Evolutionary conservation across 495 filamentous ascomycete species (phyloP), one percentile per base, ranked within the genome.

Genomic region (Annulohypoxylon stygium): DNA sequence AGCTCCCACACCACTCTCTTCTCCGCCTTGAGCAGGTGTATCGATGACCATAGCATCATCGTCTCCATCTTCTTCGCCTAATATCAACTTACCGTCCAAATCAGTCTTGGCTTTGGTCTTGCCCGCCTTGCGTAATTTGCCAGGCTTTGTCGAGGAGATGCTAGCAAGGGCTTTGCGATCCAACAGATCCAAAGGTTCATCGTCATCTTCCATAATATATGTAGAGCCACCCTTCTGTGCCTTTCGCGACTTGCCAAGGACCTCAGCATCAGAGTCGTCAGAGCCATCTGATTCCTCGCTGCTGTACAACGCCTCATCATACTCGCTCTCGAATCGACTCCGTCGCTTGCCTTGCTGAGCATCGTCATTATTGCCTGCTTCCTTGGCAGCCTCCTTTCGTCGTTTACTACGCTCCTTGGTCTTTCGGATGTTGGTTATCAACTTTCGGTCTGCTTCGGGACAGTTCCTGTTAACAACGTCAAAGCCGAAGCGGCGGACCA

Each of bases 261-360:
- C 83, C 55, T 86, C 88, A 39, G 82, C 86, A 67, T 87, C 85
- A 65, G 91, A 91, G 33, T 88, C 91, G 73, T 86, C 87, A 26
- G 88, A 87, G 12, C 85, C 86, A 1, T 90, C 90, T 37, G 84
- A 85, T 41, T 81, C 81, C 54, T 92, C 93, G 60, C 92, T 95
- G 77, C 94, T 95, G 75, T 98, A 97, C 23, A 99, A 87, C 5
- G 95, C 93, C 81, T 97, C 92, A 81, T 99, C 96, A 79, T 95
- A 98, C 78, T 97, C 96, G 82, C 90, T 95, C 81, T 93, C 92
- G 80, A 95, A 95, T 57, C 86, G 87, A 61, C 85, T 83, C 73
- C 86, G 88, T 37, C 84, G 81, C 70, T 84, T 85, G 51, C 82
- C 71, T 75, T 75, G 53, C 9, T 84, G 83, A 20, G 82, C 79